phyloP scores from a whole-genome alignment of 176 grass and related monocot genomes.

The Carex pumila region DNA sequence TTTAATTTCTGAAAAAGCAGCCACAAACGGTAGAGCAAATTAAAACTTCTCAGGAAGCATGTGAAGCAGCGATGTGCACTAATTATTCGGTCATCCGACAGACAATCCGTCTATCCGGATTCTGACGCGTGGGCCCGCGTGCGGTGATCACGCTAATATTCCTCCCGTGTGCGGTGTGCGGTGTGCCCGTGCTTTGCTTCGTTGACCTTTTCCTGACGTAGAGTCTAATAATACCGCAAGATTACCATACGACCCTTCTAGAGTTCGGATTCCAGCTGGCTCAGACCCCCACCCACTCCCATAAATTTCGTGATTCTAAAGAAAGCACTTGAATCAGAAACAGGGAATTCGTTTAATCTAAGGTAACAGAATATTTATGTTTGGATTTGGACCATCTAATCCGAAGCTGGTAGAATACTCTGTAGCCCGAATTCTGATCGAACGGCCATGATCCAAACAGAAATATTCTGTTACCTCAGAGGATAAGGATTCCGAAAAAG shows the following conservation, averaged over 20 bases:
- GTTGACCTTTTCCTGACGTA: not conserved
- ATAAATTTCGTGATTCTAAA: not conserved
- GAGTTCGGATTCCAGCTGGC: not conserved
- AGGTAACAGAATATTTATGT: no score
- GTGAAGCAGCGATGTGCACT: not conserved
- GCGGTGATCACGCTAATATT: not conserved
- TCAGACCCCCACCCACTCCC: not conserved
- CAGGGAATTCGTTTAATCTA: no score
- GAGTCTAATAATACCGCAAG: not conserved
- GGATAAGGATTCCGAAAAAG: no score
- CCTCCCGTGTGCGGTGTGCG: not conserved
- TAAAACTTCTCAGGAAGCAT: not conserved
- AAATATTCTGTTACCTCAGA: no score
- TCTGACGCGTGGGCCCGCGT: not conserved
- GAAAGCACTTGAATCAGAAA: not conserved
- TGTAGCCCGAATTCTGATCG: no score
- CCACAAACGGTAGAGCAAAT: not conserved
- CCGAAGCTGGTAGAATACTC: no score
- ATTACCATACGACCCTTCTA: not conserved
- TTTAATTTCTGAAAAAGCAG: not conserved
- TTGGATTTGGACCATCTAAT: no score
- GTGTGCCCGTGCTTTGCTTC: not conserved
- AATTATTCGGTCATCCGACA: not conserved
- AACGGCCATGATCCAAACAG: no score
- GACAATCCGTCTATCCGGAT: not conserved